phyloP scores from a whole-genome alignment of 2,329 filamentous ascomycete species.

The Calonectria honghensis region DNA sequence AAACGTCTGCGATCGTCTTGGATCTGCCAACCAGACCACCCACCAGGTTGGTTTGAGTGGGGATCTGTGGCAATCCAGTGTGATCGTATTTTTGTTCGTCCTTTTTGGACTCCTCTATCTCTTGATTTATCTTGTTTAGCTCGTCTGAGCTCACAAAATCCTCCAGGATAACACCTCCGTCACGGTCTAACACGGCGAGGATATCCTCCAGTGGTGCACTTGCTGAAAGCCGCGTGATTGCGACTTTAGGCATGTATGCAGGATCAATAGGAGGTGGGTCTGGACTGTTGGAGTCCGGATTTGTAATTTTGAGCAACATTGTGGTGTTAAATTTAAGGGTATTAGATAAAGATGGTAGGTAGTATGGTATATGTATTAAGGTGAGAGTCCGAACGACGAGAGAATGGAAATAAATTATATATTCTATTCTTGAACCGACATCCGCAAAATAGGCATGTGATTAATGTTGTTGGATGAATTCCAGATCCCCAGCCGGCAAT shows the following conservation, averaged over 20 bases:
- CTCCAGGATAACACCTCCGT: background rate
- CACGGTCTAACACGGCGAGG: background rate
- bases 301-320: background rate
- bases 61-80: conserved; percentile 1
- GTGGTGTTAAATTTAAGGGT: too few species aligned
- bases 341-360: too few species aligned
- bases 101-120: background rate
- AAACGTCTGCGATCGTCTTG: background rate
- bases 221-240: conserved; percentile 6
- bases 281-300: too few species aligned
- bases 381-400: background rate
- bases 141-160: background rate
- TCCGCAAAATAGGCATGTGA: background rate
- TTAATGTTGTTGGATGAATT: background rate
- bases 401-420: background rate
- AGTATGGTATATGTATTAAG: background rate
- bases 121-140: background rate
- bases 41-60: background rate
- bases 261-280: background rate
- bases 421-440: background rate
- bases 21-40: conserved; percentile 2
- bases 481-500: background rate
- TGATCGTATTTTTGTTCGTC: background rate
- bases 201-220: background rate
- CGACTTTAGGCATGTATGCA: background rate